A percentile compares a stretch with the other conserved stretches of the same genome.
These are phyloP conservation scores for Jatropha multifida DNA, from an alignment of 441 rosid species.

Conservation along the genomic window DNA sequence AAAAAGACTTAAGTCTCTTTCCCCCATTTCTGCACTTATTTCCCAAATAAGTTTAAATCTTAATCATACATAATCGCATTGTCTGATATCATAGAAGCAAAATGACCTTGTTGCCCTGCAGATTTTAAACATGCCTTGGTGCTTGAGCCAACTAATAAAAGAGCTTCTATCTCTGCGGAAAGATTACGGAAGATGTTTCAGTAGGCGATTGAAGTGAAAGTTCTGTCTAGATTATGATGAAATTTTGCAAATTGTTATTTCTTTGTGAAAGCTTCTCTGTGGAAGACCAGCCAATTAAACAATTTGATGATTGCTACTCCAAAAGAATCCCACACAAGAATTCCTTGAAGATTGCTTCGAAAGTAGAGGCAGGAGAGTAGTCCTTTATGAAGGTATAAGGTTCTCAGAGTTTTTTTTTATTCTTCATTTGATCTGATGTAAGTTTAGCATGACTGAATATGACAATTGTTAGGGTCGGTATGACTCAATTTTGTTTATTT, in stretches of 20 bases:
- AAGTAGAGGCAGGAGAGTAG: not conserved
- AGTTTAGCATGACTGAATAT: not conserved
- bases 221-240: not conserved
- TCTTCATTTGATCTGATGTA: not conserved
- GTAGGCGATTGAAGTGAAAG: conserved; percentile 15
- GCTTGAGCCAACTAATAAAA: conserved; percentile 91
- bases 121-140: conserved; percentile 80
- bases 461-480: not conserved
- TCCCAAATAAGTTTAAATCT: not conserved
- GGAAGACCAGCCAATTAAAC: not conserved
- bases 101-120: conserved; percentile 32
- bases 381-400: not conserved
- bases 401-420: not conserved
- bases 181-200: conserved; percentile 60
- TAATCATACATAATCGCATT: not conserved
- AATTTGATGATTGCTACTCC: not conserved
- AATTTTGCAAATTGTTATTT: too few relatives aligned
- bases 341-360: not conserved
- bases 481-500: conserved; percentile 19
- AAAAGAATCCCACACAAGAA: not conserved
- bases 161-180: conserved; percentile 75
- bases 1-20: not conserved
- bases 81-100: conserved; percentile 7
- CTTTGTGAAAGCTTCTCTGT: not conserved
- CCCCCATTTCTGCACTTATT: not conserved